A percentile compares a stretch with the other conserved stretches of the same genome.
Conservation (phyloP, 1,284 basidiomycete species). For the Rhodotorula mucilaginosa region DNA sequence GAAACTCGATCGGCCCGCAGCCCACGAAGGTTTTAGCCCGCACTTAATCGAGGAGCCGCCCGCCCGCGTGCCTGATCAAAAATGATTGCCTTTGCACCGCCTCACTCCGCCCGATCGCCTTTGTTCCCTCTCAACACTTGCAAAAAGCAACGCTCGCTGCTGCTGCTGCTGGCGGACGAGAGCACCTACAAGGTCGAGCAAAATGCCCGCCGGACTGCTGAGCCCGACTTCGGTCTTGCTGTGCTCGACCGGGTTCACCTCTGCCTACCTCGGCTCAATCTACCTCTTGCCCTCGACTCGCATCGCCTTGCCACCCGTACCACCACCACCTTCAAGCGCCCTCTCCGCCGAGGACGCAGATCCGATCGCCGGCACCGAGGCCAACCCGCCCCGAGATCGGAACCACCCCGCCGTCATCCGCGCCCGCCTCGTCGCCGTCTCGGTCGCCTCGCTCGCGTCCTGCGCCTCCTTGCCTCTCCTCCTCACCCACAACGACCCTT, state of each 20-base stretch:
- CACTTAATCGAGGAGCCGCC: too few species aligned
- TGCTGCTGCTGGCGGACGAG: too few species aligned
- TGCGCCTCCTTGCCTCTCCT: slow-evolving; percentile 48
- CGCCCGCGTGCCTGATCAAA: too few species aligned
- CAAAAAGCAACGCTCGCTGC: too few species aligned
- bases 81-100: too few species aligned
- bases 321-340: not conserved
- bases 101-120: too few species aligned
- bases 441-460: slow-evolving; percentile 59
- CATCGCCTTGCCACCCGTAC: slow-evolving; percentile 4
- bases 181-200: not conserved
- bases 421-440: slow-evolving; percentile 62
- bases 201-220: not conserved
- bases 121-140: too few species aligned
- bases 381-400: slow-evolving; percentile 56
- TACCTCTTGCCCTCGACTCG: slow-evolving; percentile 35
- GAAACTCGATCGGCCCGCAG: not conserved
- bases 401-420: slow-evolving; percentile 72
- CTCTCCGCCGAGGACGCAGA: not conserved
- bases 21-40: too few species aligned
- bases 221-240: slow-evolving; percentile 8
- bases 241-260: slow-evolving; percentile 21
- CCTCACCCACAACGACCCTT: slow-evolving; percentile 3
- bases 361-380: not conserved
- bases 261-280: slow-evolving; percentile 32